Evolutionary conservation across 2,329 filamentous ascomycete genomes (phyloP).

Genomic region (Sarocladiaceae sp.): DNA sequence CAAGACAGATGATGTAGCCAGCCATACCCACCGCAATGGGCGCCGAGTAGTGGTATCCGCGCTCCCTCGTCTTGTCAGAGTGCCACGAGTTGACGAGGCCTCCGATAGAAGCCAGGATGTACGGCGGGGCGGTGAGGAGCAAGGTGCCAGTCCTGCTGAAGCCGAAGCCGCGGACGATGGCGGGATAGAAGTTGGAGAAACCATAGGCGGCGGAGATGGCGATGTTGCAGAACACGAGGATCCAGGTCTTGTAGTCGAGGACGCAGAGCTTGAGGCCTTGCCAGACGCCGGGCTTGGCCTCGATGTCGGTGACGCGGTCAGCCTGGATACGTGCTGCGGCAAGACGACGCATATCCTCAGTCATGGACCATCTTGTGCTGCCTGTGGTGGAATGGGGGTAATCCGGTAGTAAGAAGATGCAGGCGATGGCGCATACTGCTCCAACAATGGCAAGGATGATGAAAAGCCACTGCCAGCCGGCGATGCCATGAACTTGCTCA

Average conservation of each 20-base stretch:
- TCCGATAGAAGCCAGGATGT: slow-evolving; percentile 21
- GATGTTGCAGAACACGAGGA: not conserved
- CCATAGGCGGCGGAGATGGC: slow-evolving; percentile 13
- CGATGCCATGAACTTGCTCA: slow-evolving; percentile 29
- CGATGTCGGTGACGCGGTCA: slow-evolving; percentile 16
- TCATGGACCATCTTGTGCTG: slow-evolving; percentile 12
- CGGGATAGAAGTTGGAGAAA: slow-evolving; percentile 25
- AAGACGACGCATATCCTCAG: slow-evolving; percentile 11
- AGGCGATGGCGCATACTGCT: slow-evolving; percentile 22
- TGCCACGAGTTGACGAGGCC: slow-evolving; percentile 23
- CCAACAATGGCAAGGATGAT: slow-evolving; percentile 48
- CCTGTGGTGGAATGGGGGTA: slow-evolving; percentile 13
- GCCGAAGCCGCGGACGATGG: slow-evolving; percentile 22
- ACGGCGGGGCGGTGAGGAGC: slow-evolving; percentile 23
- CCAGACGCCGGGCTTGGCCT: not conserved
- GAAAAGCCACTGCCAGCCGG: slow-evolving; percentile 41
- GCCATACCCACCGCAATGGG: slow-evolving; percentile 13
- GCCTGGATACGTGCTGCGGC: slow-evolving; percentile 13
- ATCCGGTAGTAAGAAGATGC: slow-evolving; percentile 15
- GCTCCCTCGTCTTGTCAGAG: slow-evolving; percentile 20
- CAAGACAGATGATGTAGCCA: slow-evolving; percentile 18
- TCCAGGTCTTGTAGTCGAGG: slow-evolving; percentile 2
- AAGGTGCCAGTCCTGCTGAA: slow-evolving; percentile 21
- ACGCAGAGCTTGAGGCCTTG: slow-evolving; percentile 13
- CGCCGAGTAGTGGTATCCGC: slow-evolving; percentile 12